Conservation (phyloP, 441 rosid genomes). For the Sinapis alba region DNA sequence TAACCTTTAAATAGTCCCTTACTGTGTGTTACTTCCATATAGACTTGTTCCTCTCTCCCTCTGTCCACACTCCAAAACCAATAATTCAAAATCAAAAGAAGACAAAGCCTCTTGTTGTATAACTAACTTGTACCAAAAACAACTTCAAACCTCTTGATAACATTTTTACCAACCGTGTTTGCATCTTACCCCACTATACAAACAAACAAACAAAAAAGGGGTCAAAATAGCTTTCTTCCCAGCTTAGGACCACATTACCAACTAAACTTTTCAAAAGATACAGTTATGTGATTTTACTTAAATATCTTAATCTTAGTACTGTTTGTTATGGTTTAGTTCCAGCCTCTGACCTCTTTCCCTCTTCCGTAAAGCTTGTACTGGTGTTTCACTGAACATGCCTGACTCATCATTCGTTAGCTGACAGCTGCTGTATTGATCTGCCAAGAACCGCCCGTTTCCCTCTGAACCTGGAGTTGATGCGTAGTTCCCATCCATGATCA, state of each 20-base stretch:
- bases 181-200: background rate
- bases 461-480: slow-evolving; percentile 70
- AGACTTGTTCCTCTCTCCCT: too few species aligned
- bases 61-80: too few species aligned
- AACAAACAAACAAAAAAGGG: background rate
- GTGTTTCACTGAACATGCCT: slow-evolving; percentile 60
- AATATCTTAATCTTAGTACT: slow-evolving; percentile 16
- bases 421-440: slow-evolving; percentile 53
- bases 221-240: too few species aligned
- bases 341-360: slow-evolving; percentile 50
- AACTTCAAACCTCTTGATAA: background rate
- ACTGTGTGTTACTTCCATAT: too few species aligned
- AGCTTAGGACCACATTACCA: background rate
- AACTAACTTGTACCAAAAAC: too few species aligned
- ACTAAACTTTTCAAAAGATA: slow-evolving; percentile 10
- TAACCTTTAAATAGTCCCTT: too few species aligned
- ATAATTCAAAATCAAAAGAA: too few species aligned
- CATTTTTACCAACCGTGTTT: background rate
- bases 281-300: background rate
- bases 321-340: slow-evolving; percentile 26
- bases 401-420: slow-evolving; percentile 47
- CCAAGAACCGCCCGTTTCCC: slow-evolving; percentile 72
- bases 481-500: slow-evolving; percentile 65
- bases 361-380: slow-evolving; percentile 43
- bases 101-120: too few species aligned